Conservation (phyloP, 1,284 basidiomycete genomes). For the Pseudozyma sp. region DNA sequence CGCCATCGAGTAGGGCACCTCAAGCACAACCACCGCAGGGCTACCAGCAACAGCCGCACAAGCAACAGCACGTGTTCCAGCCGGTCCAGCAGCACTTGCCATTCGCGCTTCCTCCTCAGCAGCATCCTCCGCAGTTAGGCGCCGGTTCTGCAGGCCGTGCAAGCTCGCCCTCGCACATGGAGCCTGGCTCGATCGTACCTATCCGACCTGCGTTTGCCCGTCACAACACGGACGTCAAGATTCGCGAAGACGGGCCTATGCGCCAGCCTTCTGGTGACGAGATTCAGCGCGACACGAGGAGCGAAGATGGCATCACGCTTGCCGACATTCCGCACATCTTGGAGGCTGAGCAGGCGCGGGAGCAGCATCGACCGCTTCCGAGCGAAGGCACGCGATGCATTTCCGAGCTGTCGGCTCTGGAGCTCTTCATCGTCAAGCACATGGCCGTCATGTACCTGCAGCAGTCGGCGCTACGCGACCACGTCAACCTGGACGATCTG, state of each 20-base stretch:
- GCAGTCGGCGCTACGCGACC: slow-evolving; percentile 79
- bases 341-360: slow-evolving; percentile 88
- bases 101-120: slow-evolving; percentile 60
- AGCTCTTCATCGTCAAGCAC: slow-evolving; percentile 91
- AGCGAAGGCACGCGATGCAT: slow-evolving; percentile 81
- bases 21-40: slow-evolving; percentile 28
- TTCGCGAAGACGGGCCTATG: slow-evolving; percentile 78
- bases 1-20: slow-evolving; percentile 22
- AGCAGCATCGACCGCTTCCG: slow-evolving; percentile 79
- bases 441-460: slow-evolving; percentile 84
- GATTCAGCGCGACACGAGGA: slow-evolving; percentile 50
- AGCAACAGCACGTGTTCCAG: slow-evolving; percentile 39
- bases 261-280: slow-evolving; percentile 62
- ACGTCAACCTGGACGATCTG: slow-evolving; percentile 84
- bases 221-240: slow-evolving; percentile 87
- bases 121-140: slow-evolving; percentile 54
- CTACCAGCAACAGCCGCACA: slow-evolving; percentile 24
- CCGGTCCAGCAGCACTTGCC: slow-evolving; percentile 43
- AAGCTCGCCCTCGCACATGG: slow-evolving; percentile 33
- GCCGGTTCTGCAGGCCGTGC: slow-evolving; percentile 22
- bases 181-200: slow-evolving; percentile 69
- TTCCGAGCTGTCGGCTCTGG: slow-evolving; percentile 84
- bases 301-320: slow-evolving; percentile 88
- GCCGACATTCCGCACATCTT: slow-evolving; percentile 95
- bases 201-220: slow-evolving; percentile 81